Base-by-base conservation (phyloP, 306 rosid species). In the Potentilla sterilis region DNA sequence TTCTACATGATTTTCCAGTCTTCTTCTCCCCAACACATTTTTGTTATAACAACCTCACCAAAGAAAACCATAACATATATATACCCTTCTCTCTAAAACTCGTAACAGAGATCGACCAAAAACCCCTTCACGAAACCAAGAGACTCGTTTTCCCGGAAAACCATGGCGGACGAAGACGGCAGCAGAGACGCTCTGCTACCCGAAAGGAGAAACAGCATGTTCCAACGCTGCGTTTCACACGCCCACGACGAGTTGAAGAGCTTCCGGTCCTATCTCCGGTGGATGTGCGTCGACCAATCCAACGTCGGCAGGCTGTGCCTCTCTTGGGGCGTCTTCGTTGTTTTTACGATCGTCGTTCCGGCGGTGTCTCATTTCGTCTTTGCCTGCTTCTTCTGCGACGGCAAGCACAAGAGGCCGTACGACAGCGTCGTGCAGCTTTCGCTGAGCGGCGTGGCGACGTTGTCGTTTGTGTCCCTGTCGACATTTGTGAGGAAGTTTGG, bases 281-380 rank as follows among this genome's bases (percentile, higher is more conserved):
- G 97, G 97, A 90, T 95, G 92, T 92, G 99, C 80, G 96, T 90
- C 0, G 99, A 95, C 77, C 99, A 95, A 73, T 95, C 99, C 1
- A 85, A 76, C 70, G 3, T 40, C 10, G 64, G 88, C 86, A 84
- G 85, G 15, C 85, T 92, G 15, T 57, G 85, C 0, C 82, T 95
- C 0, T 95, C 99, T 0, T 95, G 97, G 99, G 71, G 80, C 18
- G 62, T 88, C 22, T 92, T 92, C 84, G 24, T 95, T 19, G 66
- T 92, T 19, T 83, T 95, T 34, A 79, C 90, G 12, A 16, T 92
- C 12, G 65, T 73, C 15, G 90, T 95, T 21, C 97, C 97, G 8
- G 85, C 85, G 16, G 46, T 48, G 0, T 95, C 99, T 1, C 97
- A 92, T 81, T 90, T 92, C 71, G 10, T 85, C 9, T 82, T 89